A percentile compares a stretch with the other conserved stretches of the same genome.
These are phyloP conservation scores for Leptographium radiaticola DNA, from an alignment of 2,329 filamentous ascomycete genomes.

Conservation along the genomic window DNA sequence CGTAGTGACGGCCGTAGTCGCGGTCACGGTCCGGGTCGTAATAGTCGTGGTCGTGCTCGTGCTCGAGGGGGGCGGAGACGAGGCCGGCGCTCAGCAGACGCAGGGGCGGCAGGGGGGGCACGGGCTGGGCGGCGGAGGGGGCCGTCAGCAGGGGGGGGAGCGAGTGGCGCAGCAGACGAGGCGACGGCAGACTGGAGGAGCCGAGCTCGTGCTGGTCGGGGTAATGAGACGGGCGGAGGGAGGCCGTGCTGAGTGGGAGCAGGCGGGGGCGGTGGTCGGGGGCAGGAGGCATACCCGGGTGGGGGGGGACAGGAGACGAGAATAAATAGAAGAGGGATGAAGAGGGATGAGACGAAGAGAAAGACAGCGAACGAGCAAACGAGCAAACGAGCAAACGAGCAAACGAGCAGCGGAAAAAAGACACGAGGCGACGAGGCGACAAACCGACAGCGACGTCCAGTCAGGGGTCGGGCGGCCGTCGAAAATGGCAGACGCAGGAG, in stretches of 20 bases:
- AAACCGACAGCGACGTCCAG: too few species aligned
- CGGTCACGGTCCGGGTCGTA: too few species aligned
- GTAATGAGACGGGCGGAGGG: not conserved
- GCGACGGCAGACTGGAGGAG: not conserved
- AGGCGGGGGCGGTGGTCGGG: not conserved
- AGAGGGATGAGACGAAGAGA: not conserved
- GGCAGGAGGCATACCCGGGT: conserved; percentile 1
- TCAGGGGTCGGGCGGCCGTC: too few species aligned
- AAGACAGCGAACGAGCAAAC: not conserved
- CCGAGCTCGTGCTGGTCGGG: not conserved
- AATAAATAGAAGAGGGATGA: not conserved
- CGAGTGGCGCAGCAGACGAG: not conserved
- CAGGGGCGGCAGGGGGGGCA: conserved; percentile 6
- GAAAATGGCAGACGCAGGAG: not conserved
- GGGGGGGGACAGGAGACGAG: not conserved
- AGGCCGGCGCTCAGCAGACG: not conserved
- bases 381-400: not conserved
- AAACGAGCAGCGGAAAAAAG: not conserved
- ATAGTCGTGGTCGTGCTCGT: too few species aligned
- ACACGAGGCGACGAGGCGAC: not conserved
- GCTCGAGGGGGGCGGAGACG: too few species aligned
- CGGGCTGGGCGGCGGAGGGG: not conserved
- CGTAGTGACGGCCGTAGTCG: too few species aligned
- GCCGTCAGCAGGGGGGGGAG: not conserved
- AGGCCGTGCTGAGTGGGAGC: not conserved